phyloP scores from a whole-genome alignment of 306 rosid genomes.

The Hippophae tibetana region DNA sequence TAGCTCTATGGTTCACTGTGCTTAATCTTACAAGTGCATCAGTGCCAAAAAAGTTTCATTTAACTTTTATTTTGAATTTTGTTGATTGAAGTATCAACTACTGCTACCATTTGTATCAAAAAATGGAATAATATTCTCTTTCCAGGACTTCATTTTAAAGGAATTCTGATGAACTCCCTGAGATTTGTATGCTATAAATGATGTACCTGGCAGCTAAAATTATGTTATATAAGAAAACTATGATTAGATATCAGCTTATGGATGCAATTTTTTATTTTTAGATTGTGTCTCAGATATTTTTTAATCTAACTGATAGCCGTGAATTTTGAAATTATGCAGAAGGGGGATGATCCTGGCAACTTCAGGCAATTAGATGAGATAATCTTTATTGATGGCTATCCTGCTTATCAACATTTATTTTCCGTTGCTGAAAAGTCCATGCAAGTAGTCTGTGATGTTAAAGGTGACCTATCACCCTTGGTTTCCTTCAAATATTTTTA shows the following conservation, averaged over 20 bases:
- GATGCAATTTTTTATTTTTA: neutral
- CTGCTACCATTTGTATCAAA: neutral
- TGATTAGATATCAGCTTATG: neutral
- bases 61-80: constrained; percentile 1
- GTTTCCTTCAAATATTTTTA: constrained; percentile 5
- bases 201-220: neutral
- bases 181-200: neutral
- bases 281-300: neutral
- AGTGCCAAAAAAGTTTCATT: constrained; percentile 12
- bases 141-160: neutral
- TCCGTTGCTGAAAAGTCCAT: constrained; percentile 57
- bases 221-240: neutral
- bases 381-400: constrained; percentile 59
- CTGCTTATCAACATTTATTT: constrained; percentile 66
- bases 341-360: constrained; percentile 71
- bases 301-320: constrained; percentile 9
- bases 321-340: constrained; percentile 42
- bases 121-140: neutral
- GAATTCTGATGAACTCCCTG: neutral
- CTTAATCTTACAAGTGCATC: neutral
- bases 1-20: constrained; percentile 7
- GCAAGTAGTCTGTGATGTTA: constrained; percentile 78
- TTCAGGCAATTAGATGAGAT: constrained; percentile 89
- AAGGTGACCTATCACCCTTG: constrained; percentile 40
- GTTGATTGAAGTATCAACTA: neutral